Conservation (phyloP, 257 asterid species). For the Sherardia arvensis region DNA sequence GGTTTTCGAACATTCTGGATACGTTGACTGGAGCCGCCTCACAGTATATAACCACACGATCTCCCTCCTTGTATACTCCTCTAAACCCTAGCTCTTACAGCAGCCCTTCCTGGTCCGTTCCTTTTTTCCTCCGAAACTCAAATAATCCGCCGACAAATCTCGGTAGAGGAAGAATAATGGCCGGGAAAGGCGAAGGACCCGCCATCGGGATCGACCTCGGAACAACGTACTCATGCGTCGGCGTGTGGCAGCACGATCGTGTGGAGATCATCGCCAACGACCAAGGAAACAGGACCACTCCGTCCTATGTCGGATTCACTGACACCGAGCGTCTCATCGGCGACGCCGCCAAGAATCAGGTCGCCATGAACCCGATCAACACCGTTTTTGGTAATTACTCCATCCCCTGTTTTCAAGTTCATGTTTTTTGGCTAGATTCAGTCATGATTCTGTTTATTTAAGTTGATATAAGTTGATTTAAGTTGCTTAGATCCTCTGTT, state of each 20-base stretch:
- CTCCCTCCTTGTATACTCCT: neutral
- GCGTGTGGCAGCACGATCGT: constrained; percentile 92
- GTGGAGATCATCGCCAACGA: constrained; percentile 86
- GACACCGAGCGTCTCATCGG: constrained; percentile 77
- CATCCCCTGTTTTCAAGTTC: neutral
- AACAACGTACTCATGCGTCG: constrained; percentile 80
- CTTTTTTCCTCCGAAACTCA: neutral
- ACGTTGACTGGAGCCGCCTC: neutral
- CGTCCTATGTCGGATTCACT: constrained; percentile 71
- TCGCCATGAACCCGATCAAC: constrained; percentile 78
- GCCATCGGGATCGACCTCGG: constrained; percentile 89
- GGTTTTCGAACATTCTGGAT: constrained; percentile 49
- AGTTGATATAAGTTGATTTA: neutral
- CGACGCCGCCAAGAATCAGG: constrained; percentile 94
- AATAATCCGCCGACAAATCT: constrained; percentile 12
- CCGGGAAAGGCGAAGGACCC: constrained; percentile 81
- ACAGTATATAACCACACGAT: constrained; percentile 9
- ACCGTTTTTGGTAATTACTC: constrained; percentile 61
- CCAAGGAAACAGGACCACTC: constrained; percentile 85
- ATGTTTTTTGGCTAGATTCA: no score
- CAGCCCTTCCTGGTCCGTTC: neutral
- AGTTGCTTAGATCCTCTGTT: no score
- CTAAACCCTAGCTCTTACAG: constrained; percentile 19
- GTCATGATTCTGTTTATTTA: neutral
- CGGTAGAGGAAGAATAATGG: constrained; percentile 27